Evolutionary conservation across 441 rosid species (phyloP).

Genomic region (Adansonia gregorii): DNA sequence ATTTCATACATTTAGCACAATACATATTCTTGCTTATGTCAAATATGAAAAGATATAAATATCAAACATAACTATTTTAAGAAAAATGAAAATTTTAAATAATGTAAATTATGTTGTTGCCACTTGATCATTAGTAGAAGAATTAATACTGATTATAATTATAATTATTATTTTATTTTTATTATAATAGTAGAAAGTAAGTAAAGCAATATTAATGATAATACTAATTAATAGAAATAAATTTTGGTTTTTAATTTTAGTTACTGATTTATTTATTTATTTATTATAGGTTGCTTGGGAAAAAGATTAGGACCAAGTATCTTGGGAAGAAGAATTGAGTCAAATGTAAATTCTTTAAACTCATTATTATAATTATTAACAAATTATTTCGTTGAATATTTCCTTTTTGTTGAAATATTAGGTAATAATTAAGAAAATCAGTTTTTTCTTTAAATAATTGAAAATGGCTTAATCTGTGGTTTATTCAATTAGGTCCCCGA

Average conservation of each 20-base stretch:
- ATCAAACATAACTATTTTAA: no score
- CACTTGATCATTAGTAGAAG: no score
- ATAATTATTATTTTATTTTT: no score
- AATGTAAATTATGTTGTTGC: no score
- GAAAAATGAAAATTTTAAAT: no score
- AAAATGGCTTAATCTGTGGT: not conserved
- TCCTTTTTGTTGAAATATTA: not conserved
- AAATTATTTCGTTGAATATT: not conserved
- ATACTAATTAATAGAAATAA: not conserved
- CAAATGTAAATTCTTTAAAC: slow-evolving; percentile 52
- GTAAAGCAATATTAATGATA: no score
- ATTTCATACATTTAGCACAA: no score
- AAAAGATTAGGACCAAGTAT: slow-evolving; percentile 75
- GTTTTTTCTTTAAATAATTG: not conserved
- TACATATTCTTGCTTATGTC: no score
- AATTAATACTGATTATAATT: no score
- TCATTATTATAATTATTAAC: not conserved
- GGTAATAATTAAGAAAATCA: not conserved
- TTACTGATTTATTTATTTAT: not conserved
- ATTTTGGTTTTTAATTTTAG: not conserved
- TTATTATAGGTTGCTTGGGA: slow-evolving; percentile 78
- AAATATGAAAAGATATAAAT: no score
- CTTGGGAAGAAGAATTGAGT: slow-evolving; percentile 62
- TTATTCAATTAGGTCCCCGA: slow-evolving; percentile 65
- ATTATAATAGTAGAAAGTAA: no score